Percentiles rank a stretch among this genome's conserved stretches.
phyloP scores from a whole-genome alignment of 2,329 filamentous ascomycete genomes.

The Lasiodiplodia citricola region DNA sequence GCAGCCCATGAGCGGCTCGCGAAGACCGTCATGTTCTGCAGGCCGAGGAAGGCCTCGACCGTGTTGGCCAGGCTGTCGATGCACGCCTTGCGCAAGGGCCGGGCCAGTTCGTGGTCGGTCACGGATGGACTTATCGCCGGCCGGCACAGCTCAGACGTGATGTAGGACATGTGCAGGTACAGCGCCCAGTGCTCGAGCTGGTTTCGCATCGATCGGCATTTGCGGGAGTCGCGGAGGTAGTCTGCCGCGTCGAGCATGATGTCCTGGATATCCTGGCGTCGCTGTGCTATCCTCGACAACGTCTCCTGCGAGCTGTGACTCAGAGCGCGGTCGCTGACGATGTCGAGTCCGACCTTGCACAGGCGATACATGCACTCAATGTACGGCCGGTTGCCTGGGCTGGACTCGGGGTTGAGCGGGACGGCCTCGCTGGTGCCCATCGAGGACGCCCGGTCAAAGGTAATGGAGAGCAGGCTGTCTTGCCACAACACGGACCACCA shows the following conservation, averaged over 20 bases:
- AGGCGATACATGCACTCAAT: conserved; percentile 63
- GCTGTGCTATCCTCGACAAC: conserved; percentile 60
- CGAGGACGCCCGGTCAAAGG: conserved; percentile 64
- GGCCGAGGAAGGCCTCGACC: conserved; percentile 65
- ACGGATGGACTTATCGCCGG: conserved; percentile 62
- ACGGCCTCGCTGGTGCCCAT: conserved; percentile 58
- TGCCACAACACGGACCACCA: conserved; percentile 70
- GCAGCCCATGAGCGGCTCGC: conserved; percentile 51
- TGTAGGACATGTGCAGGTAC: conserved; percentile 67
- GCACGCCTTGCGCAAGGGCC: conserved; percentile 59
- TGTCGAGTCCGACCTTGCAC: conserved; percentile 64
- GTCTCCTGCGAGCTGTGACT: conserved; percentile 58
- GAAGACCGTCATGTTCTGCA: conserved; percentile 57
- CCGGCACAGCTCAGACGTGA: conserved; percentile 66
- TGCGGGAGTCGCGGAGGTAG: conserved; percentile 60
- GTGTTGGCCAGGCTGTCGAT: conserved; percentile 61
- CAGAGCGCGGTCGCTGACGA: conserved; percentile 61
- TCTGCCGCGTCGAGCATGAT: conserved; percentile 64
- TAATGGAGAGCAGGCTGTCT: conserved; percentile 67
- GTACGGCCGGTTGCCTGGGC: conserved; percentile 58
- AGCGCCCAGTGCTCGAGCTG: conserved; percentile 66
- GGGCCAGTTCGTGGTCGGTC: conserved; percentile 50
- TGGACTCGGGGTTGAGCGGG: conserved; percentile 47
- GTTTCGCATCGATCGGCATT: conserved; percentile 55
- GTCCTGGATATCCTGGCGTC: conserved; percentile 61